A percentile compares a stretch with the other conserved stretches of the same genome.
Evolutionary conservation across 495 filamentous ascomycete genomes (phyloP).

Genomic region (Talaromyces liani): DNA sequence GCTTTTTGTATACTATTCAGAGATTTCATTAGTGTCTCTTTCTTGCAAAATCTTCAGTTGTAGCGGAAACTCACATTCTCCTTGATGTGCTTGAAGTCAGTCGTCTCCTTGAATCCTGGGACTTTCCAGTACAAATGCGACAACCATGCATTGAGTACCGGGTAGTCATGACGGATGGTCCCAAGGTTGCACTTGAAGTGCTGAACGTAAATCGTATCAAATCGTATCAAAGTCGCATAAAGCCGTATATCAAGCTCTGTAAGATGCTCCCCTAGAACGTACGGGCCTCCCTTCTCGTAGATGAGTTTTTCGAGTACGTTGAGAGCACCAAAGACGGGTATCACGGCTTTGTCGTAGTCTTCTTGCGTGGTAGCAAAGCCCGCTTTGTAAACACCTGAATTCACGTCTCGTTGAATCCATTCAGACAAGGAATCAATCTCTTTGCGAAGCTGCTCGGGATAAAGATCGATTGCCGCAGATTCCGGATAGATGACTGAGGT

Average conservation of each 20-base stretch:
- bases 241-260: conserved; percentile 46
- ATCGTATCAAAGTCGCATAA: conserved; percentile 44
- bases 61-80: conserved; percentile 36
- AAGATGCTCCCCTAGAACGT: conserved; percentile 34
- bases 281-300: conserved; percentile 34
- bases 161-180: conserved; percentile 46
- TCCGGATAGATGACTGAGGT: conserved; percentile 20
- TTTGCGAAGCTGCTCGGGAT: conserved; percentile 30
- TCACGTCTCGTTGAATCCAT: conserved; percentile 42
- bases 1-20: conserved; percentile 42
- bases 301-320: conserved; percentile 44
- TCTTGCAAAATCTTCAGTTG: not conserved
- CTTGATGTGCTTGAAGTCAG: conserved; percentile 52
- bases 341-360: conserved; percentile 35
- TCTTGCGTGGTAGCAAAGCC: conserved; percentile 44
- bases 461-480: conserved; percentile 30
- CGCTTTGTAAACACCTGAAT: conserved; percentile 47
- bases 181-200: conserved; percentile 53
- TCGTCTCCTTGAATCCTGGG: conserved; percentile 42
- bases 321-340: conserved; percentile 42
- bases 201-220: conserved; percentile 45
- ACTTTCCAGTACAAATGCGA: conserved; percentile 46
- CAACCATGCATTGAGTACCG: conserved; percentile 43
- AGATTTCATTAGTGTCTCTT: not conserved
- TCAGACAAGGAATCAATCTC: conserved; percentile 36